Evolutionary conservation across 768 basidiomycete species (phyloP), one percentile per base, ranked within the genome.

Genomic region (Tulasnella sp.): DNA sequence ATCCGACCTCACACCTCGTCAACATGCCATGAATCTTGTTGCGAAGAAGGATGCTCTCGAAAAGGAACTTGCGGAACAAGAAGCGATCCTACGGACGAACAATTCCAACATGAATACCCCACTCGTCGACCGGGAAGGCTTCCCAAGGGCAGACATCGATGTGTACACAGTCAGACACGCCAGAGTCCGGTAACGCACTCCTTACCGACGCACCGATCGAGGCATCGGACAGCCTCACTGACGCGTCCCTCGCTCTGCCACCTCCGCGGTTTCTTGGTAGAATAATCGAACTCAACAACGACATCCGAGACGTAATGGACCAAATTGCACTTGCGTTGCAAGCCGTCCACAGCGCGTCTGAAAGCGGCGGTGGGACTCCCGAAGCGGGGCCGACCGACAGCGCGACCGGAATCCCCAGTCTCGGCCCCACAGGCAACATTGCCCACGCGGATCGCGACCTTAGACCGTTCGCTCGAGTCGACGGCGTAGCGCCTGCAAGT

Each of bases 111-210:
- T 90, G 73, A 70, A 78, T 23, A 78, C 84, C 0, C 81, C 87
- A 0, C 78, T 97, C 32, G 78, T 96, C 45, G 91, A 96, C 66
- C 61, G 72, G 0, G 86, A 96, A 51, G 94, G 94, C 6, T 97
- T 89, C 68, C 93, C 93, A 0, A 77, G 90, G 12, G 80, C 79
- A 12, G 73, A 94, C 69, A 77, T 97, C 60, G 87, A 93, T 62
- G 74, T 94, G 15, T 87, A 80, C 65, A 81, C 83, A 9, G 82
- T 93, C 17, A 75, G 88, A 21, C 71, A 72, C 46, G 86, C 89
- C 11, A 21, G 58, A 7, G 52, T 55, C 9, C 29, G 58, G 65
- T 61, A 25, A 12, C 11, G 35, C n/a, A 1, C 36, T 25, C 17
- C 25, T 6, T 21, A 0, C 25, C 12, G 27, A 1, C 5, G 3